Evolutionary conservation across 768 basidiomycete species (phyloP).

Genomic region (Trametes coccinea): DNA sequence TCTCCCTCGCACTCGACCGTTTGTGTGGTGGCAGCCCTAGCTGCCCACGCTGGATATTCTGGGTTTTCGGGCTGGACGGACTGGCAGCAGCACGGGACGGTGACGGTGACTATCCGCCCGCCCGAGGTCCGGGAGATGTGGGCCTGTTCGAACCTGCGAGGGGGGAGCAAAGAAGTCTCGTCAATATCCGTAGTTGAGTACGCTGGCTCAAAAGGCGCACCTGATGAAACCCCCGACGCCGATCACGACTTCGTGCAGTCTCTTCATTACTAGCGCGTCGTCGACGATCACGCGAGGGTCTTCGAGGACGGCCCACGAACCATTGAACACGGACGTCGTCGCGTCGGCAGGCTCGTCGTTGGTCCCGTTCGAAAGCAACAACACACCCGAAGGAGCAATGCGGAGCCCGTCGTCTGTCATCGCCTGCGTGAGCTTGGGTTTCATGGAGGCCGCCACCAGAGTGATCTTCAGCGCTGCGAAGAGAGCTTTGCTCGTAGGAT

Average conservation of each 20-base stretch:
- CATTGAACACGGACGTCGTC: conserved; percentile 6
- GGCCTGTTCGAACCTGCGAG: not conserved
- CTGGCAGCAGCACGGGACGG: conserved; percentile 15
- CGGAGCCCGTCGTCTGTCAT: conserved; percentile 6
- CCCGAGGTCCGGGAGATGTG: not conserved
- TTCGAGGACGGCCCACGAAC: conserved; percentile 10
- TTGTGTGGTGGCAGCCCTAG: not conserved
- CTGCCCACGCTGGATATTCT: not conserved
- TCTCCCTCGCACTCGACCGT: conserved; percentile 8
- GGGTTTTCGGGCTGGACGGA: not conserved
- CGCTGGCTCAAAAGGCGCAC: not conserved
- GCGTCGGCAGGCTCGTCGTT: not conserved
- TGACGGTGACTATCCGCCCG: not conserved
- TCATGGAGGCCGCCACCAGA: not conserved
- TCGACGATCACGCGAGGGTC: conserved; percentile 2
- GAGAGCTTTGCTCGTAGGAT: not conserved
- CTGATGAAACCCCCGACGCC: not conserved
- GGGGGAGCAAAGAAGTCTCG: not conserved
- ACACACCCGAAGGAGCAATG: conserved; percentile 7
- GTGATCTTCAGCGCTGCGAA: not conserved
- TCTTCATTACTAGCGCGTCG: conserved; percentile 14
- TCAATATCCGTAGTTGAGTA: not conserved
- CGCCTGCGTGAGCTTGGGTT: not conserved
- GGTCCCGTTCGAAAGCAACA: conserved; percentile 3
- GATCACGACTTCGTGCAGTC: conserved; percentile 13